Percentiles rank a stretch among this genome's conserved stretches.
These are phyloP conservation scores for Obba rivulosa DNA, from an alignment of 768 basidiomycete genomes.

Conservation along the genomic window DNA sequence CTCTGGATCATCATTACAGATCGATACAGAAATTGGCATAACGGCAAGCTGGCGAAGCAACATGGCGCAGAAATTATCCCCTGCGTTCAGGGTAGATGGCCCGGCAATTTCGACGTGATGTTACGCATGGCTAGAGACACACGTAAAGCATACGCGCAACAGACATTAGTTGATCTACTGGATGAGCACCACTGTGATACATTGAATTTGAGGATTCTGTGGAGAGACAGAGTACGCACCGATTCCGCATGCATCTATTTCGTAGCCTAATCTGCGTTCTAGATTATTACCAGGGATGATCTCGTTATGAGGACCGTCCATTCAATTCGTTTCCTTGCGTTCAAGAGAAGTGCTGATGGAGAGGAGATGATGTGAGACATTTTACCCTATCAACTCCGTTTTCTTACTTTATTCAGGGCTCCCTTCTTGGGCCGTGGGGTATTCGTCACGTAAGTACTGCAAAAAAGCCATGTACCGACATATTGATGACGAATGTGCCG, in stretches of 20 bases:
- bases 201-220: slow-evolving; percentile 26
- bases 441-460: background rate
- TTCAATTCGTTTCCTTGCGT: background rate
- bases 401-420: background rate
- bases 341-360: background rate
- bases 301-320: background rate
- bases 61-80: slow-evolving; percentile 18
- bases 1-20: slow-evolving; percentile 5
- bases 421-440: background rate
- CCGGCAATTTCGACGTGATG: slow-evolving; percentile 28
- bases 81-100: slow-evolving; percentile 25
- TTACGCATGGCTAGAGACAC: slow-evolving; percentile 16
- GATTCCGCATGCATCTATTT: background rate
- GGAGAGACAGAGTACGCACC: slow-evolving; percentile 22
- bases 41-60: slow-evolving; percentile 12
- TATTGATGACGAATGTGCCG: no score
- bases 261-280: background rate
- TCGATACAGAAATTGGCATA: slow-evolving; percentile 3
- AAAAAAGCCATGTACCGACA: background rate
- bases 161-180: slow-evolving; percentile 21
- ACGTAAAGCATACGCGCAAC: slow-evolving; percentile 20
- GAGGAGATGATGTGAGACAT: background rate
- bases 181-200: slow-evolving; percentile 23
- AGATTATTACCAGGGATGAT: background rate
- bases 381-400: background rate